Base-by-base conservation (phyloP, 257 asterid genomes). In the Solanum chiquidenum region DNA sequence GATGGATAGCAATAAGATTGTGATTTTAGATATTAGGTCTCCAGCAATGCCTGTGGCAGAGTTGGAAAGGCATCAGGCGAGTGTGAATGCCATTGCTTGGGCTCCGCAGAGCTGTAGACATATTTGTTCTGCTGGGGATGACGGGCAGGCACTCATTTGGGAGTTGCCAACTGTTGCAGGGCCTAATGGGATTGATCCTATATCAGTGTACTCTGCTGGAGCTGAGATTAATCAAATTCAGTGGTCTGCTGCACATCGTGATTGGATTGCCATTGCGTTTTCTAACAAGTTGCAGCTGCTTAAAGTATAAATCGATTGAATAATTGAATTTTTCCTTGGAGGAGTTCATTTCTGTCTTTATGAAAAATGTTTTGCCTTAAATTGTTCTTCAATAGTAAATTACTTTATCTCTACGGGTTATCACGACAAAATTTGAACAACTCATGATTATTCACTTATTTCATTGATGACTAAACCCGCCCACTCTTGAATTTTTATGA, bases 101-200 rank as follows among this genome's bases (percentile, higher is more conserved):
- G 99, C 99, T 1, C 99, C 99, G 3, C 99, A 95, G 91, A 97
- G 99, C 49, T 68, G 58, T 44, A 91, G 96, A 91, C 99, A 97
- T 88, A 92, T 97, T 18, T 96, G 98, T 90, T 97, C 99, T 16
- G 98, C 92, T 2, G 99, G 99, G 66, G 99, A 97, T 73, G 99
- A 97, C 49, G 98, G 95, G 16, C 98, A 91, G 91, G 98, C 98
- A 0, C 92, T 97, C 90, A 94, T 95, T 49, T 95, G 99, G 99
- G 99, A 97, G 87, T 86, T 95, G 86, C 99, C 98, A 0, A 97
- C 98, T 0, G 98, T 97, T 68, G 98, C 99, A 4, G 99, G 99
- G 5, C 99, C 99, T 1, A 93, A 92, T 86, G 98, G 99, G 91
- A 95, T 97, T 83, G 98, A 97, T 88, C 99, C 99, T 4, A 89